Evolutionary conservation across 2,329 filamentous ascomycete genomes (phyloP), one percentile per base, ranked within the genome.

Genomic region (Cladophialophora bantiana): DNA sequence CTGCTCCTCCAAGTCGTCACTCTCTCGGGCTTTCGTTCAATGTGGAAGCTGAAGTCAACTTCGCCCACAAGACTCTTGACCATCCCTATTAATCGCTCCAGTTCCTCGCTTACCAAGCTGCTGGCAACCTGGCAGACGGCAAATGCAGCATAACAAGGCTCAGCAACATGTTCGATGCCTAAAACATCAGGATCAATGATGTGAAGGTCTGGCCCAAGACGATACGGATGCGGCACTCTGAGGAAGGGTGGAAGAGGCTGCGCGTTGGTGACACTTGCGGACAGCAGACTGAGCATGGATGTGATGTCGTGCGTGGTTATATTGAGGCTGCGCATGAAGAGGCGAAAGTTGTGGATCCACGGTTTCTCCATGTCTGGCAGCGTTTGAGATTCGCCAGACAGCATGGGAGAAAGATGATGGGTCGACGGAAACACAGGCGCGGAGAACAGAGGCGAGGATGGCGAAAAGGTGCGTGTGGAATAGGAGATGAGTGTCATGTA

Each of bases 231-330:
- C 45, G 45, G 45, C 18, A 50, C 45, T 50, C 45, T 12, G 2
- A 50, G 45, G 15, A 50, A 26, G 45, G 55, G 55, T 31, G 55
- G 55, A 4, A 58, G 36, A 58, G 55, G 55, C 35, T 38, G 55
- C 0, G 34, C 55, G 36, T 58, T 58, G 36, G 55, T 58, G 55
- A 58, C 55, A 7, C 34, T 38, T 1, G 55, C 55, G 7, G 55
- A 58, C 4, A 58, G 55, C 7, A 58, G 32, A 15, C 55, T 38
- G 34, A 58, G 36, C 55, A 40, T 13, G n/a, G 55, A 58, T 31
- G 55, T 58, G 55, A 58, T 40, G 7, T 58, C 36, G 36, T 58
- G 36, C 15, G 45, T 50, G 3, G 45, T 50, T 26, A 50, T 50
- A 20, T 50, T 10, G 9, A 50, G 45, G 45, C 45, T 12, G 20